Percentiles rank a stretch among this genome's conserved stretches.
phyloP scores from a whole-genome alignment of 2,329 filamentous ascomycete species.

The Atkinsonella texensis region DNA sequence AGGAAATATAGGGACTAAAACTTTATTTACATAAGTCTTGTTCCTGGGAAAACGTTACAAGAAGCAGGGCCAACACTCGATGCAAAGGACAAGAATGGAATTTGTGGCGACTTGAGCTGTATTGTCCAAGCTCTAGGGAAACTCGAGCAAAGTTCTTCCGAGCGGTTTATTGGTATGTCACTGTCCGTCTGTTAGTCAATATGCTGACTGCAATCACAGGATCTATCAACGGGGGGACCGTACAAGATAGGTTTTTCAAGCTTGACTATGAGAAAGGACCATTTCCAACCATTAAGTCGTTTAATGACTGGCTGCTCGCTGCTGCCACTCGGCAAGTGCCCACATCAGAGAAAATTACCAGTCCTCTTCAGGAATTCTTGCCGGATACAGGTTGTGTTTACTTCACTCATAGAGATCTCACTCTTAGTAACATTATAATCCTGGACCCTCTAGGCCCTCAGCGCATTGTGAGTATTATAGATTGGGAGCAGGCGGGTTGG shows the following conservation, averaged over 20 bases:
- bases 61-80: conserved; percentile 10
- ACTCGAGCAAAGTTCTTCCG: not conserved
- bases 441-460: conserved; percentile 3
- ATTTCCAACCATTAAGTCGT: conserved; percentile 8
- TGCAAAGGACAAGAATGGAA: conserved; percentile 9
- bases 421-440: too few relatives aligned
- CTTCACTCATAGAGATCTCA: too few relatives aligned
- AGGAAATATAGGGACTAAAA: not conserved
- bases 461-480: conserved; percentile 11
- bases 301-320: conserved; percentile 12
- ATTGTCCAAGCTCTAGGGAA: not conserved
- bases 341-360: conserved; percentile 3
- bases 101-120: conserved; percentile 6
- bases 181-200: not conserved
- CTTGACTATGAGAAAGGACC: conserved; percentile 11
- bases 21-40: conserved; percentile 13
- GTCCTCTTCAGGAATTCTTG: conserved; percentile 3
- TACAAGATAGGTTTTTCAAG: conserved; percentile 13
- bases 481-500: conserved; percentile 18
- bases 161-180: not conserved
- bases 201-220: conserved; percentile 6
- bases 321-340: conserved; percentile 11
- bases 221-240: conserved; percentile 11
- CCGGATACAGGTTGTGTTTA: conserved; percentile 10
- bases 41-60: conserved; percentile 10